A percentile compares a stretch with the other conserved stretches of the same genome.
Evolutionary conservation across 495 filamentous ascomycete genomes (phyloP).

Genomic region (Hypoxylon perforatum): DNA sequence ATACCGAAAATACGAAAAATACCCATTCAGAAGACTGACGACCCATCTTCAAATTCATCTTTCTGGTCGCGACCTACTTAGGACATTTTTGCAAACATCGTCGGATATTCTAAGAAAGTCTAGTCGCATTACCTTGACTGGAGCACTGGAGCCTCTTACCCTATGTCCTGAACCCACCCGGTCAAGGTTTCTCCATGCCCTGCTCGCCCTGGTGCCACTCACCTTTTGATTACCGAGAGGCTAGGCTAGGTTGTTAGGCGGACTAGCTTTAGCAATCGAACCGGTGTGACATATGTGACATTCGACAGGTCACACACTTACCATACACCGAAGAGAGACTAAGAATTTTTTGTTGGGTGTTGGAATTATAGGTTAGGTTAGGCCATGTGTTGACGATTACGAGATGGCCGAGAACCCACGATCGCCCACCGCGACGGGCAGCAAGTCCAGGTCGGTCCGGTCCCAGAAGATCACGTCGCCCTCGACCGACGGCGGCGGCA

Average conservation of each 20-base stretch:
- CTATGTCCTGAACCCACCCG: conserved; percentile 22
- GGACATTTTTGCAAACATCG: background rate
- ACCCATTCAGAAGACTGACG: too few species aligned
- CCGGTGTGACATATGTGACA: conserved; percentile 17
- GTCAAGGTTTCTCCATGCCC: conserved; percentile 24
- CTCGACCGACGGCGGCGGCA: conserved; percentile 37
- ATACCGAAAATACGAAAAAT: conserved; percentile 13
- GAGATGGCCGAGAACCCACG: conserved; percentile 48
- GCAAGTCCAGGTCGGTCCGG: conserved; percentile 41
- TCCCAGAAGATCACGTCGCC: conserved; percentile 42
- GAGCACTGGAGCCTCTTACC: background rate
- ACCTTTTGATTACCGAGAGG: conserved; percentile 25
- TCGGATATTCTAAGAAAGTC: background rate
- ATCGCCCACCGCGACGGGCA: conserved; percentile 36
- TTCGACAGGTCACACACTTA: conserved; percentile 15
- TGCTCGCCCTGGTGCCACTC: conserved; percentile 29
- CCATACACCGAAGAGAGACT: background rate
- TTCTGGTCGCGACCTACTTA: background rate
- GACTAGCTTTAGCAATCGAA: conserved; percentile 28
- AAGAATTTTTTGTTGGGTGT: conserved; percentile 4
- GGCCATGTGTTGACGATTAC: conserved; percentile 38
- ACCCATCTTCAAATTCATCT: conserved; percentile 3
- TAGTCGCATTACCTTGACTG: background rate
- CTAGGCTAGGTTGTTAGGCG: conserved; percentile 24
- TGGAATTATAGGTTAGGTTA: too few species aligned